Evolutionary conservation across 2,329 filamentous ascomycete genomes (phyloP).

Genomic region (Exophiala aquamarina): DNA sequence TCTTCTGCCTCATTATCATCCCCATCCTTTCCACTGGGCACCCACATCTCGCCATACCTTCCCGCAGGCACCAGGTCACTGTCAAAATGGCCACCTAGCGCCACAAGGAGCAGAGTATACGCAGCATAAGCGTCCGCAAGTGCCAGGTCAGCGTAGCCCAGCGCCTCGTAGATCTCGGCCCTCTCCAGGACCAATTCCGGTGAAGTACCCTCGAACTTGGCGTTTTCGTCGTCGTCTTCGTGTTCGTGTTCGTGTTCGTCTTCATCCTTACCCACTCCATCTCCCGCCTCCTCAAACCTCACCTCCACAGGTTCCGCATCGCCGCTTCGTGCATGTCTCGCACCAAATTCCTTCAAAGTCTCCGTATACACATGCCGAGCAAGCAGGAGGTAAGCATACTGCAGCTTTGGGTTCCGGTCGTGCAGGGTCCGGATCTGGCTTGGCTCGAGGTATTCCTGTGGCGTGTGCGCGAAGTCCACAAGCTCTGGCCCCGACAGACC

Average conservation of each 20-base stretch:
- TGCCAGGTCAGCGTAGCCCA: conserved; percentile 87
- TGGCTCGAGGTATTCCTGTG: neutral
- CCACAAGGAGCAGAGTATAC: conserved; percentile 72
- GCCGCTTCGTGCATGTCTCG: neutral
- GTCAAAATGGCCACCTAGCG: conserved; percentile 65
- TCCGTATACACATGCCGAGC: conserved; percentile 19
- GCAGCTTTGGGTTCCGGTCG: conserved; percentile 6
- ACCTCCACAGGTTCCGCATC: no score
- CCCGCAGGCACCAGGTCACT: conserved; percentile 68
- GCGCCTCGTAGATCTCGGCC: conserved; percentile 67
- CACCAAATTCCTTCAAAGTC: conserved; percentile 1
- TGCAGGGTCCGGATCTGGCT: conserved; percentile 8
- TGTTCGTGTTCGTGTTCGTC: neutral
- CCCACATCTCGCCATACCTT: conserved; percentile 34
- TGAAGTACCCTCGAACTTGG: conserved; percentile 1
- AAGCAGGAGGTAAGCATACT: conserved; percentile 16
- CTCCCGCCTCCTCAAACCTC: neutral
- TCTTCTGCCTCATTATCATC: conserved; percentile 21
- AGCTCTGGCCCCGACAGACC: neutral
- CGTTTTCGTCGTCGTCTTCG: neutral
- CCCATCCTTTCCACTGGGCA: conserved; percentile 14
- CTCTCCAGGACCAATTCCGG: conserved; percentile 44
- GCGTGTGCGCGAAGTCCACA: neutral
- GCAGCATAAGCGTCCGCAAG: conserved; percentile 88
- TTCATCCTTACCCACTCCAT: neutral